These are phyloP conservation scores for Monascus purpureus DNA, from an alignment of 495 filamentous ascomycete genomes.

Conservation along the genomic window DNA sequence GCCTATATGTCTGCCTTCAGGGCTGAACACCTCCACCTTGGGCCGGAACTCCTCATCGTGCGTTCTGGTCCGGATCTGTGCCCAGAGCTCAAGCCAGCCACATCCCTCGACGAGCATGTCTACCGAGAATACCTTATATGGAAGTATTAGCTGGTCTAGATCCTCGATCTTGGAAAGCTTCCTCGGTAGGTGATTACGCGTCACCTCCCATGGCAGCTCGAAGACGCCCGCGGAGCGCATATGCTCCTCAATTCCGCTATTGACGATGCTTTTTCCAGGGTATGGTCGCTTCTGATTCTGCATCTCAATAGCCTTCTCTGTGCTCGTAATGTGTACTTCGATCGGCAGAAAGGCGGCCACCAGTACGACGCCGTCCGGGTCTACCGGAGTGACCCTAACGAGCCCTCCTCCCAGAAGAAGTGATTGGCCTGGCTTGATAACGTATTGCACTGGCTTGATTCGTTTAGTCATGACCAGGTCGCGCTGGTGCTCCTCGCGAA, in stretches of 20 bases:
- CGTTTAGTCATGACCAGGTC: slow-evolving; percentile 66
- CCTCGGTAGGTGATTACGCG: slow-evolving; percentile 35
- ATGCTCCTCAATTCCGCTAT: slow-evolving; percentile 38
- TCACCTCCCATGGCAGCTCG: slow-evolving; percentile 67
- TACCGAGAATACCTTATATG: slow-evolving; percentile 61
- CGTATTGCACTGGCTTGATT: slow-evolving; percentile 48
- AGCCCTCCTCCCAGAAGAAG: slow-evolving; percentile 75
- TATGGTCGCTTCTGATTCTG: slow-evolving; percentile 42
- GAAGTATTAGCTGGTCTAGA: slow-evolving; percentile 32
- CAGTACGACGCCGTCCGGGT: slow-evolving; percentile 46
- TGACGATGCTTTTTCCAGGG: slow-evolving; percentile 43
- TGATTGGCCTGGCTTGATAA: slow-evolving; percentile 65
- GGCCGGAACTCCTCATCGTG: slow-evolving; percentile 30
- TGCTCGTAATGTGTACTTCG: slow-evolving; percentile 57
- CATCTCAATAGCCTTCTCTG: slow-evolving; percentile 57
- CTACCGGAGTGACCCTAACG: slow-evolving; percentile 70
- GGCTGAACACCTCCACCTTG: slow-evolving; percentile 70
- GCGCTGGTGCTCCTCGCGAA: slow-evolving; percentile 45
- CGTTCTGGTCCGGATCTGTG: slow-evolving; percentile 54
- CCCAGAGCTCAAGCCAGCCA: slow-evolving; percentile 84
- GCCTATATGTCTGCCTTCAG: slow-evolving; percentile 64
- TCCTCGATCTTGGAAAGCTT: slow-evolving; percentile 21
- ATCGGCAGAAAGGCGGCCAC: slow-evolving; percentile 70
- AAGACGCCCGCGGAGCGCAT: slow-evolving; percentile 59
- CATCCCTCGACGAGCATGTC: slow-evolving; percentile 85